These are phyloP conservation scores for Trichosporon faecale DNA, from an alignment of 1,284 basidiomycete species.

Conservation along the genomic window DNA sequence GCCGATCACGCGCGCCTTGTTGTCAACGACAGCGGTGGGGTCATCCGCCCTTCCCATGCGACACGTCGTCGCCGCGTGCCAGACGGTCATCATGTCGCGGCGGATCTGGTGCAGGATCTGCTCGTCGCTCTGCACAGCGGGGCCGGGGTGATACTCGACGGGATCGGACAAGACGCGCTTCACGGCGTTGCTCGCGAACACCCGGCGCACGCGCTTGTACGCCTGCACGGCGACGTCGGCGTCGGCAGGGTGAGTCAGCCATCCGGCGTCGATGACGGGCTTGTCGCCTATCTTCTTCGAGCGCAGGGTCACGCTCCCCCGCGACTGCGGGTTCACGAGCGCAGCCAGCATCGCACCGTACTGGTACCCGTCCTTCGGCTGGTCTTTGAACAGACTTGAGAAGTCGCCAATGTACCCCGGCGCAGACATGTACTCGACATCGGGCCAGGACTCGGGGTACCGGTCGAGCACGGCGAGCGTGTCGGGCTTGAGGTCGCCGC, in stretches of 20 bases:
- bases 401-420: constrained; percentile 9
- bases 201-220: constrained; percentile 11
- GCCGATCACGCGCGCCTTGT: constrained; percentile 5
- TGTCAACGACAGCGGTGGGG: constrained; percentile 14
- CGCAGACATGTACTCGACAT: constrained; percentile 11
- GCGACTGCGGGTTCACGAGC: not conserved
- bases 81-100: constrained; percentile 9
- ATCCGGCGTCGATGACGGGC: constrained; percentile 12
- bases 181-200: not conserved
- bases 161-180: not conserved
- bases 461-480: not conserved
- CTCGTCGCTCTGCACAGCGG: not conserved
- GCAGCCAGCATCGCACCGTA: constrained; percentile 11
- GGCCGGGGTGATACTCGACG: constrained; percentile 11
- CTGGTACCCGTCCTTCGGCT: constrained; percentile 15
- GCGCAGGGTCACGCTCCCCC: not conserved
- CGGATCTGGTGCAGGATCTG: constrained; percentile 1
- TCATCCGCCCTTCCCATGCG: constrained; percentile 15
- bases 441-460: constrained; percentile 5
- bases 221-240: constrained; percentile 8
- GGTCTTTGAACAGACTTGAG: not conserved
- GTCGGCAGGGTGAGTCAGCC: constrained; percentile 16
- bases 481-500: not conserved
- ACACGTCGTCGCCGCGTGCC: constrained; percentile 5
- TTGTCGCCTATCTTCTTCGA: not conserved